Conservation (phyloP, 805 yeast genomes). For the Saccharomycopsis microspora region DNA sequence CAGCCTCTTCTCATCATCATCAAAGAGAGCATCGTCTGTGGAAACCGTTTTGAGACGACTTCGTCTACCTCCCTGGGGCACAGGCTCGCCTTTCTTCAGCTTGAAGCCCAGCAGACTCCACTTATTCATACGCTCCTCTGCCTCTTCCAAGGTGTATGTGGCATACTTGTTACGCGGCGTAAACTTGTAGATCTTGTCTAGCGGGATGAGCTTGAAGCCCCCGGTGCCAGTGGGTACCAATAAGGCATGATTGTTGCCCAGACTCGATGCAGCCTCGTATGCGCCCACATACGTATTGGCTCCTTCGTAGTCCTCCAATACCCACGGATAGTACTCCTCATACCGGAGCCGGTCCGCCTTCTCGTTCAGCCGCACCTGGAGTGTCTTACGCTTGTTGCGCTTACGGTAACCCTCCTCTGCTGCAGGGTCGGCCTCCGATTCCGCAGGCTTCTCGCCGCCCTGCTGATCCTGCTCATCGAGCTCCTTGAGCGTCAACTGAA, state of each 20-base stretch:
- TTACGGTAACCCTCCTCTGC: conserved; percentile 31
- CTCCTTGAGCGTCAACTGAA: conserved; percentile 70
- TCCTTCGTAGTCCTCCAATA: conserved; percentile 92
- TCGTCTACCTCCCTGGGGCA: conserved; percentile 12
- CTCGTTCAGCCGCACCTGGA: conserved; percentile 77
- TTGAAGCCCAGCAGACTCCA: conserved; percentile 35
- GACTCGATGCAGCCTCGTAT: conserved; percentile 73
- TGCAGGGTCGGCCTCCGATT: background rate
- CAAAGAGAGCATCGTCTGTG: conserved; percentile 22
- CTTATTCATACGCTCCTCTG: conserved; percentile 78
- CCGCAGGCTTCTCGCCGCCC: conserved; percentile 22
- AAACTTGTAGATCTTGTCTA: conserved; percentile 87
- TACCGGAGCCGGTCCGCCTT: conserved; percentile 74
- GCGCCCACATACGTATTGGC: conserved; percentile 90
- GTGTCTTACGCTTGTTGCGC: conserved; percentile 66
- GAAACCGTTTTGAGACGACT: conserved; percentile 37
- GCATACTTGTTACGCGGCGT: conserved; percentile 91
- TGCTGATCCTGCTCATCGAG: conserved; percentile 40
- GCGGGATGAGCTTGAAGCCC: conserved; percentile 80
- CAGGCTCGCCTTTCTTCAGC: conserved; percentile 16
- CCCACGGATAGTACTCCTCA: conserved; percentile 98
- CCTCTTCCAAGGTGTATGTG: conserved; percentile 89
- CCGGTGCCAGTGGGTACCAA: conserved; percentile 82
- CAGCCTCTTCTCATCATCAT: conserved; percentile 37
- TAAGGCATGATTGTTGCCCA: conserved; percentile 48